Conservation (phyloP, 345 rosid genomes). For the Corchorus capsularis region DNA sequence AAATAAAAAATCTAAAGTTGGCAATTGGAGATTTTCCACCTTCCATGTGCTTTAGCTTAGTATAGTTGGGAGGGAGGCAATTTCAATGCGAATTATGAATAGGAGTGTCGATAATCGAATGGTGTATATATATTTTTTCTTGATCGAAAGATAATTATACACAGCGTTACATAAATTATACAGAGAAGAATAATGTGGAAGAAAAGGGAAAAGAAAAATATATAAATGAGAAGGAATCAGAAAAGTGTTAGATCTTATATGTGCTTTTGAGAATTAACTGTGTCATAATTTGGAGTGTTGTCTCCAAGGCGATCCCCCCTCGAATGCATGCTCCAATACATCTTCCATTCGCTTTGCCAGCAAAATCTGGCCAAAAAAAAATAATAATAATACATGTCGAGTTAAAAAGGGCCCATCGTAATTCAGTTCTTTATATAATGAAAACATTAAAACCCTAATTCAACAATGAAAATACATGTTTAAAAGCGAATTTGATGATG, state of each 20-base stretch:
- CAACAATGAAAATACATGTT: not conserved
- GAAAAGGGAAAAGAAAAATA: not conserved
- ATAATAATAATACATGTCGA: not conserved
- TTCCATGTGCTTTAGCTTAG: too few relatives aligned
- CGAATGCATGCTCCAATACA: constrained; percentile 89
- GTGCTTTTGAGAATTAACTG: not conserved
- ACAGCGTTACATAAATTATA: not conserved
- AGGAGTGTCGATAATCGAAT: constrained; percentile 1
- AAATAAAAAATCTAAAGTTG: too few relatives aligned
- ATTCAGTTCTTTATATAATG: not conserved
- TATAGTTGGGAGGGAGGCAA: too few relatives aligned
- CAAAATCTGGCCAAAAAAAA: constrained; percentile 58
- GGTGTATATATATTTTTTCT: not conserved
- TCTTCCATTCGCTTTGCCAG: constrained; percentile 95
- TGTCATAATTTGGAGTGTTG: constrained; percentile 77
- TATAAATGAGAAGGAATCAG: not conserved
- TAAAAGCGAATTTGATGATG: too few relatives aligned
- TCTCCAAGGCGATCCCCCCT: constrained; percentile 96
- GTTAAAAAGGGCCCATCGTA: not conserved
- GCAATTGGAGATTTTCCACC: too few relatives aligned
- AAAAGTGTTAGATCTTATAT: not conserved
- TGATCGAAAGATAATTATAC: constrained; percentile 20
- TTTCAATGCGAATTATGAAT: too few relatives aligned
- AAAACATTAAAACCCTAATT: not conserved
- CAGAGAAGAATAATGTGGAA: not conserved